phyloP scores from a whole-genome alignment of 345 rosid genomes.

The Pistacia vera region DNA sequence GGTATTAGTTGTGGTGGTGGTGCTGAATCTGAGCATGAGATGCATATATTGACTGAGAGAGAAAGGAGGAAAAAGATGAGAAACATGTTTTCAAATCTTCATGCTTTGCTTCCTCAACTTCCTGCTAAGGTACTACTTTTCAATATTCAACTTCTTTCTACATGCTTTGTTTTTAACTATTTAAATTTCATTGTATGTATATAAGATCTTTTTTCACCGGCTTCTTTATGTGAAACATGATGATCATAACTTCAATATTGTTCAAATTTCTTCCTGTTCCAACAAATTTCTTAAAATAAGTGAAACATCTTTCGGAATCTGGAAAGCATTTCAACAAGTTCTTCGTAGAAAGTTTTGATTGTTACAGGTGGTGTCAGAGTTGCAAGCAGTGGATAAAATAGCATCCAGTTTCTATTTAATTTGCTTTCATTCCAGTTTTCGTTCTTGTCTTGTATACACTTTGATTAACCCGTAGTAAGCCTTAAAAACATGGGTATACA shows the following conservation, averaged over 20 bases:
- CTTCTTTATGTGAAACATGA: not conserved
- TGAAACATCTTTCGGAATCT: too few species aligned
- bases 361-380: too few species aligned
- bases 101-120: slow-evolving; percentile 56
- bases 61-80: slow-evolving; percentile 71
- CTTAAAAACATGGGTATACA: too few species aligned
- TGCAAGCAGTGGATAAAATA: too few species aligned
- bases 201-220: not conserved
- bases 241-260: not conserved
- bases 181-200: not conserved
- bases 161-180: not conserved
- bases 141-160: not conserved
- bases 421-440: too few species aligned
- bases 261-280: not conserved
- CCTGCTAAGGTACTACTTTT: slow-evolving; percentile 41
- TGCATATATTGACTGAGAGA: slow-evolving; percentile 59
- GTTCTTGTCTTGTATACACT: too few species aligned
- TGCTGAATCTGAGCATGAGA: slow-evolving; percentile 42
- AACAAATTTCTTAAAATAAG: too few species aligned
- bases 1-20: slow-evolving; percentile 8
- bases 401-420: too few species aligned
- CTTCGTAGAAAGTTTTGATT: too few species aligned
- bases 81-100: slow-evolving; percentile 55
- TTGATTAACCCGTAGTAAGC: too few species aligned
- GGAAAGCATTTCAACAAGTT: too few species aligned